Percentiles rank a stretch among this genome's conserved stretches.
phyloP scores from a whole-genome alignment of 441 rosid genomes.

The Brassica hybrid region DNA sequence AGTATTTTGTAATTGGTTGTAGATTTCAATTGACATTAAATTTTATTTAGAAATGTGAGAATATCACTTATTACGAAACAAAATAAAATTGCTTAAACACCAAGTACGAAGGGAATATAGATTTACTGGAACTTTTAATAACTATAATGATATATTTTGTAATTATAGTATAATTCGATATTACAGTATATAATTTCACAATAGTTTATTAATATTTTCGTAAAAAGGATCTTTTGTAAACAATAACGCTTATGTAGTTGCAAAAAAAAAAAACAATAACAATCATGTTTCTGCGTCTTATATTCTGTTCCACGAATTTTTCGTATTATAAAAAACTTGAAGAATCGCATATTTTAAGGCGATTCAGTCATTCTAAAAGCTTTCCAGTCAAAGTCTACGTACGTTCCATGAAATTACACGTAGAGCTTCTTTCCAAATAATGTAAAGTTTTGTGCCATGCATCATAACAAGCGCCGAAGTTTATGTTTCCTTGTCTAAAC shows the following conservation, averaged over 20 bases:
- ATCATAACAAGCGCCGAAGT: conserved; percentile 41
- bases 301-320: background rate
- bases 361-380: background rate
- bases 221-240: background rate
- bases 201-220: background rate
- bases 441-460: conserved; percentile 35
- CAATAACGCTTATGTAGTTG: background rate
- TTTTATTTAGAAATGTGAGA: too few relatives aligned
- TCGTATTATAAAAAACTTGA: background rate
- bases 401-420: conserved; percentile 15
- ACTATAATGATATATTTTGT: too few relatives aligned
- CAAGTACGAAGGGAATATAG: too few relatives aligned
- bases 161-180: too few relatives aligned
- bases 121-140: too few relatives aligned
- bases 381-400: background rate
- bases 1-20: too few relatives aligned
- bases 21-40: too few relatives aligned
- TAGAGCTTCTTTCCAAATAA: conserved; percentile 15
- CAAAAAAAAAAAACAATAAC: too few relatives aligned
- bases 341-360: background rate
- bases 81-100: too few relatives aligned
- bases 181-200: too few relatives aligned
- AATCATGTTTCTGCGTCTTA: background rate
- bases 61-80: too few relatives aligned
- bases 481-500: conserved; percentile 35